Evolutionary conservation across 768 basidiomycete genomes (phyloP).

Genomic region (Imleria badia): DNA sequence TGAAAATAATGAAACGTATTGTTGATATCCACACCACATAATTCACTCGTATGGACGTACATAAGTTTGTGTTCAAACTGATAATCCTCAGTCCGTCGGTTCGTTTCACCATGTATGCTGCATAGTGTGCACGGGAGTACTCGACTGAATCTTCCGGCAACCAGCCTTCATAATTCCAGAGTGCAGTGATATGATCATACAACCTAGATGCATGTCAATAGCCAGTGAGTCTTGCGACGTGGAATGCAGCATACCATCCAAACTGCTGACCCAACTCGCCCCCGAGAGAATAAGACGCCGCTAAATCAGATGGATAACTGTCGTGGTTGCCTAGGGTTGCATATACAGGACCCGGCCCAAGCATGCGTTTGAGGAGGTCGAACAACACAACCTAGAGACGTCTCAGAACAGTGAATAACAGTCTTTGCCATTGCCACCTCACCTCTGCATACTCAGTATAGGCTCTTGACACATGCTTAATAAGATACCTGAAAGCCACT

Average conservation of each 20-base stretch:
- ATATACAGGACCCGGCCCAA: conserved; percentile 72
- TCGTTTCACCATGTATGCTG: conserved; percentile 69
- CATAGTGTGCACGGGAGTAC: conserved; percentile 65
- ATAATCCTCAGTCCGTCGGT: conserved; percentile 68
- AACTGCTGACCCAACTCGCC: conserved; percentile 58
- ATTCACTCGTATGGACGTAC: conserved; percentile 39
- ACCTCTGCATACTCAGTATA: conserved; percentile 67
- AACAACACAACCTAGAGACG: conserved; percentile 55
- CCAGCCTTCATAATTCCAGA: conserved; percentile 76
- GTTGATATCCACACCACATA: not conserved
- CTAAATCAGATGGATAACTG: conserved; percentile 56
- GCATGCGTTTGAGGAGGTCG: conserved; percentile 60
- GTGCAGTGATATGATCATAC: conserved; percentile 68
- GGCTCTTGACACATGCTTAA: conserved; percentile 36
- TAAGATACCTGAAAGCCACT: not conserved
- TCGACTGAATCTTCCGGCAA: conserved; percentile 54
- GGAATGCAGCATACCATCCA: conserved; percentile 49
- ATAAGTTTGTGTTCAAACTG: conserved; percentile 74
- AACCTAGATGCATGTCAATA: conserved; percentile 46
- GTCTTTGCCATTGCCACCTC: not conserved
- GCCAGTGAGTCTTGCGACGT: not conserved
- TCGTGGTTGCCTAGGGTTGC: conserved; percentile 79
- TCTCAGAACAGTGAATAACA: conserved; percentile 5
- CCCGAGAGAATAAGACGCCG: conserved; percentile 58
- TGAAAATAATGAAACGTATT: conserved; percentile 9